Base-by-base conservation (phyloP, 1,284 basidiomycete species). In the Cryptococcus sp. region DNA sequence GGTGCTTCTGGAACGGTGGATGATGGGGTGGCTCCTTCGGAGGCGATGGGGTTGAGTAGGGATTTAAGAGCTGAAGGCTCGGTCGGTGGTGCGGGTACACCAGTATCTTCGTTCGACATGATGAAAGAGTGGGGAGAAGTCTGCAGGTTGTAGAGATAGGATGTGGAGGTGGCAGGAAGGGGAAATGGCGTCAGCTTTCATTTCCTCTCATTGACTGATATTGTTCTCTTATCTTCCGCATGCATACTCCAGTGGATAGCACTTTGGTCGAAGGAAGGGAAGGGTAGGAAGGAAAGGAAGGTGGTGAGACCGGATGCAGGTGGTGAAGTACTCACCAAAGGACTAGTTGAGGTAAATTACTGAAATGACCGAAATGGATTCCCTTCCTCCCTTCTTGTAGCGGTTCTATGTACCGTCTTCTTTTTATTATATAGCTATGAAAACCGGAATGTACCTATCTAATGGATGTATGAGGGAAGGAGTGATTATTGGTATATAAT, bases 1-100 rank as follows among this genome's bases (percentile, higher is more conserved):
- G 68, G 63, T 1, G 68, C 63, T 50, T 70, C 69, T 14, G 59
- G 67, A 1, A 67, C 52, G 14, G 66, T 71, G 2, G 67, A 70
- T 7, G 63, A 59, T 10, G 65, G 62, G 19, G 69, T 63, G 16
- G 62, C 48, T 14, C 18, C 54, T 22, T 57, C 50, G 41, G 52
- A 56, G 40, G 68, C 67, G 22, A 69, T 52, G 16, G 68, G 67
- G 49, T 67, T 70, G 37, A 67, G 62, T 14, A 69, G 57, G 14
- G 67, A 65, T 50, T 70, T 70, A 11, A 54, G 32, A 37, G 49
- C 34, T 16, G 50, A n/a, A 14, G 41, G 32, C 2, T 50, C 48
- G 32, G 41, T 31, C 23, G 50, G 13, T 3, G 46, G 36, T 18
- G 31, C 16, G 41, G 22, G 34, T 50, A 43, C 9, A 37, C 14